These are phyloP conservation scores for Fonsecaea monophora DNA, from an alignment of 2,329 filamentous ascomycete species.

Conservation along the genomic window DNA sequence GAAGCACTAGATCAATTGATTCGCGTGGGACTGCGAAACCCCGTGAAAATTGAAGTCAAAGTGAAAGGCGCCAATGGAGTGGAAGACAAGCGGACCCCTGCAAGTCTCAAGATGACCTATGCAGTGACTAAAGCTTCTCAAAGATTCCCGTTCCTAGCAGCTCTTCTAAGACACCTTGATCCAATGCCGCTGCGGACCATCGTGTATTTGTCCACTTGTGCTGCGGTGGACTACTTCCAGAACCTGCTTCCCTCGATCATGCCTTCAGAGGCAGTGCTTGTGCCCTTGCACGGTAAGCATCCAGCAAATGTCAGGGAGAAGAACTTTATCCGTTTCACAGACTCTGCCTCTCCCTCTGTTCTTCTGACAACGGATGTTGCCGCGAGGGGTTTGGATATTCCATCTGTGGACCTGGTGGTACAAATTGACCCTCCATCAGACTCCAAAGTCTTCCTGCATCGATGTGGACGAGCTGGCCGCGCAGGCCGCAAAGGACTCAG, in stretches of 20 bases:
- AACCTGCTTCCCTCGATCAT: conserved; percentile 77
- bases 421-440: conserved; percentile 87
- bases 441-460: conserved; percentile 79
- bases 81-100: conserved; percentile 86
- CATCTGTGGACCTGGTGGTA: conserved; percentile 86
- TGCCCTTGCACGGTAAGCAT: conserved; percentile 91
- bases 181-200: conserved; percentile 83
- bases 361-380: conserved; percentile 93
- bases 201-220: conserved; percentile 91
- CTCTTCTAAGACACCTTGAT: conserved; percentile 72
- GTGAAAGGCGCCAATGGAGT: conserved; percentile 78
- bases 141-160: conserved; percentile 76
- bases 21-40: conserved; percentile 87
- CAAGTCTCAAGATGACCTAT: conserved; percentile 89
- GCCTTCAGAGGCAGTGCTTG: conserved; percentile 67
- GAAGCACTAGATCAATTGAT: conserved; percentile 95
- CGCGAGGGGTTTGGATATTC: conserved; percentile 88
- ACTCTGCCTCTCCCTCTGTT: conserved; percentile 75
- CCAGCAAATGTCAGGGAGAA: conserved; percentile 84
- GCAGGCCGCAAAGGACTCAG: conserved; percentile 77
- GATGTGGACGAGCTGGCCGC: conserved; percentile 68
- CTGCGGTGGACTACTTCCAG: conserved; percentile 92
- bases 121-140: conserved; percentile 75
- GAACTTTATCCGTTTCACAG: conserved; percentile 83
- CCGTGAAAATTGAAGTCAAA: conserved; percentile 91